These are phyloP conservation scores for Globisporangium polare DNA, from an alignment of 352 stramenopile species.

Conservation along the genomic window DNA sequence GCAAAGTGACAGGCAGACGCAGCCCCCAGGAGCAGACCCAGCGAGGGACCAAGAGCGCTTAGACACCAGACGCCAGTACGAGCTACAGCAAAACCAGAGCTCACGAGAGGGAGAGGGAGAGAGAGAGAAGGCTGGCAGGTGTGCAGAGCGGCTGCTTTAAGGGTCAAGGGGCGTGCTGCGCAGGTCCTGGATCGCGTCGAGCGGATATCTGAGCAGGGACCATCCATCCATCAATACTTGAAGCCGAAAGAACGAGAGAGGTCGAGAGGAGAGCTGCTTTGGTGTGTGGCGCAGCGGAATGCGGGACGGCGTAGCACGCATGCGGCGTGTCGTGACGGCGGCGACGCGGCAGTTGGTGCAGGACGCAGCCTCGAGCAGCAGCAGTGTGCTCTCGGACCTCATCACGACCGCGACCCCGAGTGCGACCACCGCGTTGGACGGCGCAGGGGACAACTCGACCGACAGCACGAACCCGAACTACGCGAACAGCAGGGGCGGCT, in stretches of 20 bases:
- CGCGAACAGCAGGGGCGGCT: not conserved
- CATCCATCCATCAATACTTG: not conserved
- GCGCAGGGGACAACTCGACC: not conserved
- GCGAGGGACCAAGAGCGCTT: not conserved
- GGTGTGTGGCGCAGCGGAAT: not conserved
- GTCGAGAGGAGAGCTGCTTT: not conserved
- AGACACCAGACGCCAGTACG: too few relatives aligned
- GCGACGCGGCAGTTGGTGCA: not conserved
- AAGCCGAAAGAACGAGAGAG: not conserved
- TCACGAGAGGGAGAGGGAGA: not conserved
- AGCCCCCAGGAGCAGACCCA: too few relatives aligned
- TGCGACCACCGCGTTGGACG: not conserved
- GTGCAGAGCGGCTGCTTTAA: not conserved
- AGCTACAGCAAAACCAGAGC: not conserved
- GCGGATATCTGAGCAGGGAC: not conserved
- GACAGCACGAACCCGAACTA: conserved; percentile 4
- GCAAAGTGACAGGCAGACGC: too few relatives aligned
- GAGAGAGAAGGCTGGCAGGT: too few relatives aligned
- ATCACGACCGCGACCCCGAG: not conserved
- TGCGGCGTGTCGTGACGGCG: not conserved
- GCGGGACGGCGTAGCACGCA: not conserved
- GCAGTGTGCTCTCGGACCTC: not conserved
- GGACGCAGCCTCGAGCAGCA: not conserved
- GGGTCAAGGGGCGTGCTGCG: not conserved
- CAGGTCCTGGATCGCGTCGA: not conserved